Evolutionary conservation across 345 rosid species (phyloP), one percentile per base, ranked within the genome.

Genomic region (Arabis alpina): DNA sequence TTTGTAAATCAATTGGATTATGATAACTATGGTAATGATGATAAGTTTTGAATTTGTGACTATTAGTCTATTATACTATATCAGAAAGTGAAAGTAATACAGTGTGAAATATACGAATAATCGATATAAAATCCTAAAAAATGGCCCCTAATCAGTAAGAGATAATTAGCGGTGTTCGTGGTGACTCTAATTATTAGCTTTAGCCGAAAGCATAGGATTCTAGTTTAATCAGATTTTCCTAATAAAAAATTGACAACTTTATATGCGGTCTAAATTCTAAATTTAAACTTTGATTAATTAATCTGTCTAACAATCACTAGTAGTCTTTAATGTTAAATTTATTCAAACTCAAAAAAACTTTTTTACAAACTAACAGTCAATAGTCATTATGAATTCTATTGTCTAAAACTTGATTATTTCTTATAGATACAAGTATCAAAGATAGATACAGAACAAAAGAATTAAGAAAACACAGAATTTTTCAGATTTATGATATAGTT

Each of bases 131-230:
- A 5, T 47, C 44, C 16, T n/a, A 64, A 72, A 19, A 19, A 19
- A 0, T 19, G 23, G 23, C 1, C 23, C 23, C 23, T 19, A 19
- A 19, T 19, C 23, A 19, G 23, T 19, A 19, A 19, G 23, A 19
- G 23, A 19, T 19, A 19, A 19, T 19, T 19, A 19, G 23, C 23
- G 23, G 50, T 59, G 63, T 52, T 74, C 27, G 49, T 42, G 51
- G 68, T 61, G 74, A 67, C 45, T 61, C 74, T 61, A 68, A 75
- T 75, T 28, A 75, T 68, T 62, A 69, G 70, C 54, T 11, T 14
- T 61, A 61, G 79, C 79, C 74, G 79, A 75, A 75, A 75, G 75
- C 79, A 75, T 75, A 39, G 74, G 74, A 75, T 75, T 68, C 70
- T 75, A 61, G 19, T 47, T 36, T 39, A 62, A 62, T 62, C 60